These are phyloP conservation scores for Pseudohalonectria lignicola DNA, from an alignment of 2,329 filamentous ascomycete species.

Conservation along the genomic window DNA sequence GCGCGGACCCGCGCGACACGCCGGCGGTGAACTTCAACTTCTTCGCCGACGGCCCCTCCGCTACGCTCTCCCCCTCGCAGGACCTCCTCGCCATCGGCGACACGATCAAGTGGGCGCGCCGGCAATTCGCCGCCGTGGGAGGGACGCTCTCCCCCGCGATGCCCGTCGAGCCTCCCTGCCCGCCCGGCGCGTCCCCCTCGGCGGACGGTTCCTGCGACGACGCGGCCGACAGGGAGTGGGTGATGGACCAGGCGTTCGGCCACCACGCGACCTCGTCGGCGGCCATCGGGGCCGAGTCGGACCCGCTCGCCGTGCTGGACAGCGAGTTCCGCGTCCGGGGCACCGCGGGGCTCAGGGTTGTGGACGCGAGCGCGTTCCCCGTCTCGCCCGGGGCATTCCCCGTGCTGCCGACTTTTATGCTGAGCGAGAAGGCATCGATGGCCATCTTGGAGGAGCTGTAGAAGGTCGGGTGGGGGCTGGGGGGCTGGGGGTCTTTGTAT, in stretches of 20 bases:
- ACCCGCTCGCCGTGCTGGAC: conserved; percentile 41
- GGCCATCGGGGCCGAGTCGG: conserved; percentile 37
- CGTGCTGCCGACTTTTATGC: conserved; percentile 38
- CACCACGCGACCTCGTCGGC: conserved; percentile 43
- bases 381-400: conserved; percentile 31
- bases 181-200: too few relatives aligned
- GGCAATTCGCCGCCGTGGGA: not conserved
- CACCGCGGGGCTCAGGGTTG: conserved; percentile 38
- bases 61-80: not conserved
- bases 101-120: not conserved
- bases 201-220: not conserved
- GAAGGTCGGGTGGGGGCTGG: too few relatives aligned
- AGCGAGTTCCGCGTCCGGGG: conserved; percentile 39
- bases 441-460: too few relatives aligned
- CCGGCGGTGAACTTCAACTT: conserved; percentile 43
- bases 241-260: conserved; percentile 27
- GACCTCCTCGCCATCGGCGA: not conserved
- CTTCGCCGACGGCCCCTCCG: not conserved
- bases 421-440: conserved; percentile 44
- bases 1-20: conserved; percentile 49
- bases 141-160: not conserved
- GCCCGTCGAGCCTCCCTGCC: not conserved
- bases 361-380: conserved; percentile 43
- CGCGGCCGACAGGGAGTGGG: not conserved
- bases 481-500: too few relatives aligned